Base-by-base conservation (phyloP, 805 yeast genomes). In the Maudiozyma saulgeensis region DNA sequence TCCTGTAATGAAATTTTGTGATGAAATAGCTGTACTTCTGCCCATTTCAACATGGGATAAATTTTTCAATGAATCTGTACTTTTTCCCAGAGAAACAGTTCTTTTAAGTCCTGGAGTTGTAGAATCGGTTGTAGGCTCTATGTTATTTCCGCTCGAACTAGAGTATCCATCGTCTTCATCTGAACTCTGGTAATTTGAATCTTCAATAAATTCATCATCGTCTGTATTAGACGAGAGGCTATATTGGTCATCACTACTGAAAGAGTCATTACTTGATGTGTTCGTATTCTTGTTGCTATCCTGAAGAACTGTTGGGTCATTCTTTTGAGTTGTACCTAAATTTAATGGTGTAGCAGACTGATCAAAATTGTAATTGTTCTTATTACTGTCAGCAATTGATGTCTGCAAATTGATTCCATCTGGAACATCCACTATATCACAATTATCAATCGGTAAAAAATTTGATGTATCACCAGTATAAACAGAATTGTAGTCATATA, bases 401-500 rank as follows among this genome's bases (percentile, higher is more conserved):
- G 61, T 58, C 44, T 63, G 66, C 41, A 66, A 52, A 35, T 61
- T 62, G 28, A 63, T 59, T 26, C 62, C 66, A 43, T 61, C 67
- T 1, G 70, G 70, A 16, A 67, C 64, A 55, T 67, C 70, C 15
- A 64, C 60, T 35, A 67, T 58, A 51, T 66, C 68, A 39, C 68
- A 63, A 34, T 61, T 61, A 47, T 66, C 67, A 13, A 60, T 63
- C 4, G 68, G 66, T 45, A 67, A 50, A 43, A 63, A 66, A 37
- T 57, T 60, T 35, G 69, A 66, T 8, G 69, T 65, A 49, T 78
- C 80, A 23, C 72, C 76, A 2, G 79, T 77, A 61, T 82, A 85
- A 21, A 85, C 93, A 0, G 88, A 75, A 61, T 86, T 86, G 65
- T 86, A 86, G 64, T 86, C 91, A 63, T 85, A 85, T 66, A 79